Evolutionary conservation across 2,329 filamentous ascomycete species (phyloP).

Genomic region (Setomelanomma holmii): DNA sequence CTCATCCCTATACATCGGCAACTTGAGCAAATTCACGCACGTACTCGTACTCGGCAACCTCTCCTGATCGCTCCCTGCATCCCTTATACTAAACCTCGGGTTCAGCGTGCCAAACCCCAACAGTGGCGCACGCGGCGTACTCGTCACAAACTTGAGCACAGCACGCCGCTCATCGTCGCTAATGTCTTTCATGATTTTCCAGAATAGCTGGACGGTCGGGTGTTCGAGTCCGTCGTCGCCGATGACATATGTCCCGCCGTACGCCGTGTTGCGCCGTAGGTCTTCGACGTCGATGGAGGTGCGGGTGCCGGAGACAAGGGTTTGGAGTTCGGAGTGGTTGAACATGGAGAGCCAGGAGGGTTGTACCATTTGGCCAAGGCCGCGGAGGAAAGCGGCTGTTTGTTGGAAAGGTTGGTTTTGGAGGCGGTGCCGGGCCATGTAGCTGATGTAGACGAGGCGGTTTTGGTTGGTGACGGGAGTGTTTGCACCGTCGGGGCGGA

Average conservation of each 20-base stretch:
- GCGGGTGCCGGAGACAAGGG: constrained; percentile 86
- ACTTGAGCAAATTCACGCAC: constrained; percentile 91
- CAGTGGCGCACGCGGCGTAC: constrained; percentile 86
- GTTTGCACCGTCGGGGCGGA: constrained; percentile 78
- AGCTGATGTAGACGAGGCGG: constrained; percentile 90
- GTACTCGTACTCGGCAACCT: constrained; percentile 92
- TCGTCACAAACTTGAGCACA: constrained; percentile 95
- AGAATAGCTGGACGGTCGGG: constrained; percentile 84
- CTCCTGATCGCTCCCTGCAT: constrained; percentile 77
- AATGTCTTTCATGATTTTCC: constrained; percentile 83
- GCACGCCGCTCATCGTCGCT: constrained; percentile 79
- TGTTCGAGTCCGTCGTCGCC: constrained; percentile 91
- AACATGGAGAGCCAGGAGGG: constrained; percentile 98
- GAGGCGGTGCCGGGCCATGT: constrained; percentile 86
- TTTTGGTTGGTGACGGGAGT: constrained; percentile 89
- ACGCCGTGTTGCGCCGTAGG: constrained; percentile 80
- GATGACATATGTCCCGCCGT: constrained; percentile 86
- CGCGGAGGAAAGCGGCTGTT: constrained; percentile 85
- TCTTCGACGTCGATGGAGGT: constrained; percentile 88
- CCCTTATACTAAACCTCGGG: constrained; percentile 87
- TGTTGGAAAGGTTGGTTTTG: constrained; percentile 80
- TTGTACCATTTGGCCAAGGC: constrained; percentile 85
- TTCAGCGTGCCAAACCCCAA: constrained; percentile 87
- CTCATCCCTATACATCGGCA: constrained; percentile 79
- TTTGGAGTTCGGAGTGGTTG: constrained; percentile 94